Conservation (phyloP, 257 asterid species). For the Solanum tacnaense region DNA sequence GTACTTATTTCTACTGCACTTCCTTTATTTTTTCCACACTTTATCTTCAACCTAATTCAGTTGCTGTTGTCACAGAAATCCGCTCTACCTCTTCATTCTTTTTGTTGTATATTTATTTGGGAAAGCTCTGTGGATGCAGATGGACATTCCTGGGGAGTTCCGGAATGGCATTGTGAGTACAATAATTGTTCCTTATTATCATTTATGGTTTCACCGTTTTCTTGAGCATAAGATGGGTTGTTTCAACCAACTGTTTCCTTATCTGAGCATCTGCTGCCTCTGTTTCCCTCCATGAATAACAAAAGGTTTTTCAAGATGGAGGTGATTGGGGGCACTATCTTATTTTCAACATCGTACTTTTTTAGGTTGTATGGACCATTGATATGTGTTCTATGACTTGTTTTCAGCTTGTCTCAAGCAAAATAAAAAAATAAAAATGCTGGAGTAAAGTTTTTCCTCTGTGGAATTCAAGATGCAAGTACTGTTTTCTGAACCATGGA, state of each 20-base stretch:
- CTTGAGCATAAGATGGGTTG: neutral
- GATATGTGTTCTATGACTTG: neutral
- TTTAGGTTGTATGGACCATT: neutral
- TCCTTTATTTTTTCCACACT: neutral
- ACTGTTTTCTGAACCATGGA: neutral
- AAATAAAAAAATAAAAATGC: neutral
- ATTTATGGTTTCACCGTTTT: neutral
- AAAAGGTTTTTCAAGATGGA: neutral
- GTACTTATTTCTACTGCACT: conserved; percentile 9
- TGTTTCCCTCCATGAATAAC: neutral
- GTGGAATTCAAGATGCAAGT: neutral
- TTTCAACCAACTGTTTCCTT: neutral
- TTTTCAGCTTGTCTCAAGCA: neutral
- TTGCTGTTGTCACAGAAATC: conserved; percentile 37
- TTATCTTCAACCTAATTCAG: neutral
- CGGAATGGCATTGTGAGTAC: conserved; percentile 43
- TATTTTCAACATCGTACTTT: neutral
- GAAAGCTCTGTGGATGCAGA: conserved; percentile 48
- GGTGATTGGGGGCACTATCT: neutral
- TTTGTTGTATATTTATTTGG: conserved; percentile 35
- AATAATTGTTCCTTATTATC: neutral
- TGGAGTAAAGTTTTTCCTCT: neutral
- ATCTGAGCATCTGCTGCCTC: neutral
- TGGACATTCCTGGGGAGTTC: conserved; percentile 36
- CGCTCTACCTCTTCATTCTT: conserved; percentile 35